Conservation (phyloP, 306 rosid species). For the Casuarina cunninghamiana region DNA sequence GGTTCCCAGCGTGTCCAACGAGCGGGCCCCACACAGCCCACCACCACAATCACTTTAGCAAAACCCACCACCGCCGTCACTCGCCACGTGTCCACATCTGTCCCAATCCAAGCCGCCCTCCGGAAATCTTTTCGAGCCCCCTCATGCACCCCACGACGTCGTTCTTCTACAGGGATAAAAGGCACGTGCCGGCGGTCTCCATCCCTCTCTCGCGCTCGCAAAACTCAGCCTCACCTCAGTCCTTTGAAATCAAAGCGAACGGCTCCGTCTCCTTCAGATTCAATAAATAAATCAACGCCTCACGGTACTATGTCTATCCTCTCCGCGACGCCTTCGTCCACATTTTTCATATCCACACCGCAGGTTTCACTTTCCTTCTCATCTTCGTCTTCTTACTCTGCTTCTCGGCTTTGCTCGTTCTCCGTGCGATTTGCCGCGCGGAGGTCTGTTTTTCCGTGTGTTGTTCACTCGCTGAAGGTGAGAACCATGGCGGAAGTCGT, state of each 20-base stretch:
- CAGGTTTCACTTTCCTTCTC: slow-evolving; percentile 32
- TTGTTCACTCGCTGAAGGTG: slow-evolving; percentile 23
- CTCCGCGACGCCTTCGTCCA: slow-evolving; percentile 28
- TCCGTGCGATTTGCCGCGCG: slow-evolving; percentile 26
- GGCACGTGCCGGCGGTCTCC: not conserved
- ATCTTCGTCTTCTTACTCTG: slow-evolving; percentile 22
- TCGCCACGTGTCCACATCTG: slow-evolving; percentile 19
- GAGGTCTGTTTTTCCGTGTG: slow-evolving; percentile 26
- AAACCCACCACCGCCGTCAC: not conserved
- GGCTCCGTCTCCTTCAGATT: not conserved
- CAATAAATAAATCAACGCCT: no score
- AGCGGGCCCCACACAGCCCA: not conserved
- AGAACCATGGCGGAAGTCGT: slow-evolving; percentile 50
- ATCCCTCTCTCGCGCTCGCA: not conserved
- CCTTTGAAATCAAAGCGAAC: not conserved
- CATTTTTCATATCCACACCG: slow-evolving; percentile 23
- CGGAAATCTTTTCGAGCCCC: not conserved
- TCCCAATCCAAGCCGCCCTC: slow-evolving; percentile 1
- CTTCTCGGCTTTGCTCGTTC: slow-evolving; percentile 28
- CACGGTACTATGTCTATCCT: slow-evolving; percentile 39
- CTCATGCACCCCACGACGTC: not conserved
- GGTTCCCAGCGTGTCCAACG: no score
- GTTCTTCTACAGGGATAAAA: not conserved
- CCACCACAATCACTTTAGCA: no score
- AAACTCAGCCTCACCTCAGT: not conserved